Evolutionary conservation across 306 rosid genomes (phyloP), one percentile per base, ranked within the genome.

Genomic region (Vigna trinervia): DNA sequence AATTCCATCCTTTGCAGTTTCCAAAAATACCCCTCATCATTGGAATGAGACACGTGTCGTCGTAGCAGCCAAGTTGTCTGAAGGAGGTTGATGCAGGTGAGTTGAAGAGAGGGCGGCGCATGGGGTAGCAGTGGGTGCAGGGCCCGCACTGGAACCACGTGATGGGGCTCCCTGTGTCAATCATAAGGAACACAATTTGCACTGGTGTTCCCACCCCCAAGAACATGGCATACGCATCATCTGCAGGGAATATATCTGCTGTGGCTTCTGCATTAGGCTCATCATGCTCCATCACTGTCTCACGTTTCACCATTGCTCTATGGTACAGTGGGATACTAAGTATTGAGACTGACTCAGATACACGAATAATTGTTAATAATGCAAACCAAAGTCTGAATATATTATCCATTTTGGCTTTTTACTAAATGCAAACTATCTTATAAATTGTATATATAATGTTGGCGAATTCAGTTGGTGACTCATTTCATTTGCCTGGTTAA

Each of bases 81-180:
- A 78, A 68, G 6, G 86, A 82, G 19, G 8, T 59, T 10, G 86
- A 85, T 6, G 69, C 62, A 0, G 32, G 34, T 0, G 70, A 48
- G 20, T 79, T 78, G 6, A 82, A 85, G 4, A 65, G 74, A 48
- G 88, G 19, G 11, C 84, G 80, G 0, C 46, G 77, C 80, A 65
- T 78, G 1, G 80, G 82, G 80, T 79, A 76, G 23, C 88, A 82
- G 12, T 4, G 47, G 12, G 17, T 71, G 51, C 88, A 85, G 20
- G 84, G 86, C 19, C 58, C 61, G 4, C 88, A 85, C 5, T 82
- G 88, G n/a, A 56, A 23, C 84, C 86, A 85, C 6, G 84, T 58
- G 7, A 85, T 79, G 30, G 78, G 82, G 73, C 82, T 79, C 19
- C 71, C 67, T 3, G 19, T 75, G 80, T 85, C 82, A 2, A 82